Base-by-base conservation (phyloP, 2,329 filamentous ascomycete genomes). In the Verticillium dahliae region DNA sequence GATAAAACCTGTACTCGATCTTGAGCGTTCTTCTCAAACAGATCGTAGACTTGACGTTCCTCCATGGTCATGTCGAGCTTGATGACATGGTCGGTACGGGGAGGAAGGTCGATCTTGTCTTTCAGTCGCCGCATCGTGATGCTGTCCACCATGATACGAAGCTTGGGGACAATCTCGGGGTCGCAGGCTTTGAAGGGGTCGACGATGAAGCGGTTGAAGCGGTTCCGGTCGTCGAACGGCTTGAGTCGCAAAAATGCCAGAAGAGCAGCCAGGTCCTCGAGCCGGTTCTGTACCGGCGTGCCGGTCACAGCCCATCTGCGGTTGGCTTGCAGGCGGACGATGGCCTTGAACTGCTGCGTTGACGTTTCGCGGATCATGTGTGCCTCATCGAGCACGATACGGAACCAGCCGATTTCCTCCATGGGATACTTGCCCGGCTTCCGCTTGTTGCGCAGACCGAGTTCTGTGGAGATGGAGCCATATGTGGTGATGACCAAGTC, bases 261-360 rank as follows among this genome's bases (percentile, higher is more conserved):
- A 2, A 98, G 80, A 1, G 94, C 90, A 14, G 91, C 90, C 27
- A 98, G 81, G 72, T 99, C 95, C 66, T 96, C 92, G 2, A 98
- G 81, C 4, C 91, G 88, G 71, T 99, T 99, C 74, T 98, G 94
- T 9, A 98, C 91, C 0, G 93, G 95, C 0, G 95, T 98, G 60
- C 94, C 95, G 0, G 95, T 98, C n/a, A 98, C 91, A 2, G 93
- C 94, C 95, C 95, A 99, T 38, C 93, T 88, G 37, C 93, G 86
- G 70, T 90, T 85, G 2, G 92, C 91, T 63, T 90, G 83, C 2
- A 98, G 80, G 22, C 86, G 84, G 66, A 92, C 93, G 22, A 95
- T 91, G 3, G 91, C 91, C 72, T 93, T 92, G 60, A 92, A 96
- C 67, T 94, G 90, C 50, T 90, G 80, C 0, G 92, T 94, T 3